Conservation (phyloP, 1,139 yeast species). For the Blastobotrys ciferrii region DNA sequence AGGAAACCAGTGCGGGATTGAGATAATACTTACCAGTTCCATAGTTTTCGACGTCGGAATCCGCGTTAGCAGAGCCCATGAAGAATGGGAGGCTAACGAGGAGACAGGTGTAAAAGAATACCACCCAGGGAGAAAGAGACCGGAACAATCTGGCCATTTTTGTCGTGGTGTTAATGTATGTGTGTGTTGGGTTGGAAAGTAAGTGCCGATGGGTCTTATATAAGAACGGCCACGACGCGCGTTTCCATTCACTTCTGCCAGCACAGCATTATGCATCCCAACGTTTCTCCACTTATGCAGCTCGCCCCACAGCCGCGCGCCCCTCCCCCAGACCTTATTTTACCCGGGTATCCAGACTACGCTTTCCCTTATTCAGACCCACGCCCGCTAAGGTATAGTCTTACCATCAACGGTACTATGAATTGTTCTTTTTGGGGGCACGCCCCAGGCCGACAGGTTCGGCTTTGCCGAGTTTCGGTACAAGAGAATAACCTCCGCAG, state of each 20-base stretch:
- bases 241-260: slow-evolving; percentile 4
- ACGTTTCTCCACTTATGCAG: slow-evolving; percentile 5
- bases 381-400: too few species aligned
- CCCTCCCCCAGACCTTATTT: not conserved
- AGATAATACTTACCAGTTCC: slow-evolving; percentile 46
- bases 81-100: slow-evolving; percentile 61
- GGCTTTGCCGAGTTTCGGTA: too few species aligned
- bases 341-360: too few species aligned
- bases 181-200: slow-evolving; percentile 4
- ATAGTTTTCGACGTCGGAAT: slow-evolving; percentile 49
- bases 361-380: too few species aligned
- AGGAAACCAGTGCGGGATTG: not conserved
- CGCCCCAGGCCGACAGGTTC: too few species aligned
- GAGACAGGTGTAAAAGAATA: slow-evolving; percentile 55
- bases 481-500: too few species aligned
- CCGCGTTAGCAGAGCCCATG: slow-evolving; percentile 46
- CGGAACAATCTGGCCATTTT: slow-evolving; percentile 12
- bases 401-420: too few species aligned
- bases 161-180: slow-evolving; percentile 1
- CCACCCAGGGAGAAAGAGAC: slow-evolving; percentile 46
- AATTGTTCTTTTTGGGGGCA: too few species aligned
- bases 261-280: not conserved
- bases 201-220: slow-evolving; percentile 2
- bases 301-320: not conserved
- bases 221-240: slow-evolving; percentile 1